These are phyloP conservation scores for Sporothrix humicola DNA, from an alignment of 2,329 filamentous ascomycete genomes.

Conservation along the genomic window DNA sequence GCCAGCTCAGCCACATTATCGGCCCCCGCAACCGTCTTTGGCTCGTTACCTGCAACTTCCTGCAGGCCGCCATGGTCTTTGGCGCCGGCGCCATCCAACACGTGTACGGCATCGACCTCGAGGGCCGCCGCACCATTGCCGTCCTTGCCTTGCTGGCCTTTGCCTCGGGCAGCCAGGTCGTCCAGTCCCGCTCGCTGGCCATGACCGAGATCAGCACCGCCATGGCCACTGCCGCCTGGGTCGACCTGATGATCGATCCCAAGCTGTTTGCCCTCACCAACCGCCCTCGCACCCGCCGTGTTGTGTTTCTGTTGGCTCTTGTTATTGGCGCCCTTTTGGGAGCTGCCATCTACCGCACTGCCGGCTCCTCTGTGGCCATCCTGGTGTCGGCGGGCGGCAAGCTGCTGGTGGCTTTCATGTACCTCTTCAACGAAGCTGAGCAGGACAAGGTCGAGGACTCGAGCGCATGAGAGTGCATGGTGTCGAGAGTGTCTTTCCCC, in stretches of 20 bases:
- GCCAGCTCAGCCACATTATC: slow-evolving; percentile 61
- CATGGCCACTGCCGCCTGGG: slow-evolving; percentile 68
- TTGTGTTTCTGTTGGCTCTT: slow-evolving; percentile 56
- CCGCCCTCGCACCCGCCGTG: slow-evolving; percentile 55
- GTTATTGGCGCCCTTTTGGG: slow-evolving; percentile 58
- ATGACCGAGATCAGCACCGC: slow-evolving; percentile 68
- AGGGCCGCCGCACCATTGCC: slow-evolving; percentile 49
- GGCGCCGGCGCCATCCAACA: slow-evolving; percentile 57
- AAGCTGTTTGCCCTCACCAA: slow-evolving; percentile 55
- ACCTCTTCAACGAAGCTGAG: slow-evolving; percentile 51
- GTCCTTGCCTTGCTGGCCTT: slow-evolving; percentile 60
- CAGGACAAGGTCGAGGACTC: slow-evolving; percentile 36
- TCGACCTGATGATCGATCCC: slow-evolving; percentile 64
- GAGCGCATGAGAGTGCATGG: slow-evolving; percentile 23
- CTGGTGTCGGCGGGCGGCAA: slow-evolving; percentile 54
- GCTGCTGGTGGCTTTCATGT: slow-evolving; percentile 53
- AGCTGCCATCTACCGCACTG: slow-evolving; percentile 54
- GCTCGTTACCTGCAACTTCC: slow-evolving; percentile 59
- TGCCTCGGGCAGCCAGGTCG: slow-evolving; percentile 64
- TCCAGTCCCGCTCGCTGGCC: slow-evolving; percentile 58
- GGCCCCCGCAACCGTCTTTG: slow-evolving; percentile 58
- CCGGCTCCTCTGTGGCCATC: slow-evolving; percentile 52
- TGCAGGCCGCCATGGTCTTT: slow-evolving; percentile 63
- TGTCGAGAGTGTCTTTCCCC: neutral
- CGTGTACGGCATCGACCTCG: slow-evolving; percentile 45